Evolutionary conservation across 2,329 filamentous ascomycete genomes (phyloP).

Genomic region (Stagonosporopsis chrysanthemi): DNA sequence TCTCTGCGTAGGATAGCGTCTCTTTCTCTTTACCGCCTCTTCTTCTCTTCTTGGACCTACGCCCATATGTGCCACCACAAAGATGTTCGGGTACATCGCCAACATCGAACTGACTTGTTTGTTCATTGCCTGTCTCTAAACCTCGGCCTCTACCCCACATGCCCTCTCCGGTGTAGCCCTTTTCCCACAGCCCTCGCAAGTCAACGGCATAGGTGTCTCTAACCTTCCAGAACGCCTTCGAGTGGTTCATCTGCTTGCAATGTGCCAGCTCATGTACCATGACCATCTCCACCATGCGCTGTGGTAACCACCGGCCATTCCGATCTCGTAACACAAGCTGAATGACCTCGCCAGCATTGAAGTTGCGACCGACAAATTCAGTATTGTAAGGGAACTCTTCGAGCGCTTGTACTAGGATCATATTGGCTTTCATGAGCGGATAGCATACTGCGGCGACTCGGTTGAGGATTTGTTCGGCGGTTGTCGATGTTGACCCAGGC

Average conservation of each 20-base stretch:
- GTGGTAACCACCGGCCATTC: conserved; percentile 74
- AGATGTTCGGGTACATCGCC: conserved; percentile 64
- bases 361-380: conserved; percentile 88
- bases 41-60: conserved; percentile 62
- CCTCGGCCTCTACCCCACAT: conserved; percentile 78
- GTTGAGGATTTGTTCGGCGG: conserved; percentile 47
- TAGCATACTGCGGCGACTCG: conserved; percentile 71
- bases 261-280: conserved; percentile 94
- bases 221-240: conserved; percentile 79
- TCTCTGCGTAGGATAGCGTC: conserved; percentile 71
- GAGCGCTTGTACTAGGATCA: conserved; percentile 61
- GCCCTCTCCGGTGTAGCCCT: conserved; percentile 79
- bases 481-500: conserved; percentile 59
- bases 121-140: conserved; percentile 57
- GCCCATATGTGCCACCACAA: conserved; percentile 79
- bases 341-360: conserved; percentile 87
- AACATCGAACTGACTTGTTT: conserved; percentile 32
- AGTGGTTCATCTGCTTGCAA: conserved; percentile 92
- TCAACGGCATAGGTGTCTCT: conserved; percentile 75
- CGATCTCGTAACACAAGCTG: conserved; percentile 80
- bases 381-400: conserved; percentile 83
- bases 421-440: conserved; percentile 62
- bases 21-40: conserved; percentile 53
- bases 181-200: conserved; percentile 74
- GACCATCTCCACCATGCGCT: conserved; percentile 87